Base-by-base conservation (phyloP, 2,329 filamentous ascomycete genomes). In the Ophiosphaerella korrae region DNA sequence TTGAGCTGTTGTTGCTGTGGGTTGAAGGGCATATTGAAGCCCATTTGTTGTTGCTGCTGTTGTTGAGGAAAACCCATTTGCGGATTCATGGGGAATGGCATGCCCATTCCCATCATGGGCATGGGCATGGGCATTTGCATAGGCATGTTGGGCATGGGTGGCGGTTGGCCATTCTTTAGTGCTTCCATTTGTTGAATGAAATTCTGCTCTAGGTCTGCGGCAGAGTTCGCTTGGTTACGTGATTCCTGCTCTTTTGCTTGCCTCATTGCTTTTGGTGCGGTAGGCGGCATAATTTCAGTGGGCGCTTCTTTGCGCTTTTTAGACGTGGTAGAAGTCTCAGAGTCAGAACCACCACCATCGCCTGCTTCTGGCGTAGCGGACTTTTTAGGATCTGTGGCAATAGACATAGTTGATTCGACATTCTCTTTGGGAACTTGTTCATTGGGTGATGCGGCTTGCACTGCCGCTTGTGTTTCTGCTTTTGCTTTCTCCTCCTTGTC, bases 291-390 rank as follows among this genome's bases (percentile, higher is more conserved):
- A 46, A 82, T 74, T 29, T 85, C 80, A 45, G 92, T 88, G 32
- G 93, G 90, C 12, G 92, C 91, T n/a, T 64, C 53, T 9, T 88
- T 83, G 18, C 94, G 86, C 77, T 97, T 99, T 76, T 89, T 94
- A 23, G 84, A 77, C 50, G 45, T 62, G 9, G 63, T 61, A 5
- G 61, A 67, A 11, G 29, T 39, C 48, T 73, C 65, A 46, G 69
- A 69, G 49, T 75, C 62, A 42, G 75, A 50, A 55, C 63, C 47
- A 67, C 64, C 60, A 66, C 66, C 62, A 42, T 11, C 11, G 26
- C 26, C 26, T 29, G 68, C 59, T 60, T 68, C 64, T 50, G 64
- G 66, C 46, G 72, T 61, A n/a, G 67, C 62, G 39, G 66, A 61
- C 42, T 67, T 57, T 11, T 18, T 14, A 35, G 23, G n/a, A 60